Conservation (phyloP, 108 stramenopile species). For the Cyclotella baltica region DNA sequence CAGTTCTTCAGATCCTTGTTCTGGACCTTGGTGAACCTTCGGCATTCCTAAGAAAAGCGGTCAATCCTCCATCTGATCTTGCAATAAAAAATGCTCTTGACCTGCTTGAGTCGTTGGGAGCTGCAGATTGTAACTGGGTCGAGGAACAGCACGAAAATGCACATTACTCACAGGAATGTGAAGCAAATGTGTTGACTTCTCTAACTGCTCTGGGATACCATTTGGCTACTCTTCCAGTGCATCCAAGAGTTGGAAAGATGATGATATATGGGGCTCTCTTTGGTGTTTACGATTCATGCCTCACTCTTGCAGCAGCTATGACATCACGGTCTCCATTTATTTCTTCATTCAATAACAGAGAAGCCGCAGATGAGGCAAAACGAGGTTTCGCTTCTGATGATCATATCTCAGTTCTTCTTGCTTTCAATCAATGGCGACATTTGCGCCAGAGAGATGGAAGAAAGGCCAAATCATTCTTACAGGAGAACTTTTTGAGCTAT, state of each 20-base stretch:
- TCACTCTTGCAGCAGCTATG: slow-evolving; percentile 90
- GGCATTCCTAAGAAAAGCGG: slow-evolving; percentile 68
- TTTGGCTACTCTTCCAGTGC: slow-evolving; percentile 86
- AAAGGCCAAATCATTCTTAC: slow-evolving; percentile 60
- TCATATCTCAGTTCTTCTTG: slow-evolving; percentile 83
- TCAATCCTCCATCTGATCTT: slow-evolving; percentile 75
- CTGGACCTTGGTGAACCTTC: slow-evolving; percentile 76
- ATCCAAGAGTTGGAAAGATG: slow-evolving; percentile 93
- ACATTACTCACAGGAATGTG: neutral
- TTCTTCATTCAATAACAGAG: slow-evolving; percentile 77
- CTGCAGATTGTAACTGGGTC: slow-evolving; percentile 63
- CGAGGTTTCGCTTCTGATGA: slow-evolving; percentile 72
- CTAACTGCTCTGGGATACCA: slow-evolving; percentile 94
- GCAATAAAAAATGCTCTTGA: slow-evolving; percentile 69
- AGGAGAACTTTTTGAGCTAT: slow-evolving; percentile 76
- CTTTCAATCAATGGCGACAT: slow-evolving; percentile 73
- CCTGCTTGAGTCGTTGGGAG: slow-evolving; percentile 69
- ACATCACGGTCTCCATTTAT: slow-evolving; percentile 79
- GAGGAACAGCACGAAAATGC: slow-evolving; percentile 7
- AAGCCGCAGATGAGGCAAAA: slow-evolving; percentile 79
- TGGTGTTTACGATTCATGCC: slow-evolving; percentile 81
- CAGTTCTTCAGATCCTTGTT: slow-evolving; percentile 82
- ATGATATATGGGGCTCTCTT: slow-evolving; percentile 86
- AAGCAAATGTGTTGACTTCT: slow-evolving; percentile 45
- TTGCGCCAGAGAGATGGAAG: slow-evolving; percentile 50